These are phyloP conservation scores for Saccharomyces hybrid DNA, from an alignment of 1,139 yeast species.

Conservation along the genomic window DNA sequence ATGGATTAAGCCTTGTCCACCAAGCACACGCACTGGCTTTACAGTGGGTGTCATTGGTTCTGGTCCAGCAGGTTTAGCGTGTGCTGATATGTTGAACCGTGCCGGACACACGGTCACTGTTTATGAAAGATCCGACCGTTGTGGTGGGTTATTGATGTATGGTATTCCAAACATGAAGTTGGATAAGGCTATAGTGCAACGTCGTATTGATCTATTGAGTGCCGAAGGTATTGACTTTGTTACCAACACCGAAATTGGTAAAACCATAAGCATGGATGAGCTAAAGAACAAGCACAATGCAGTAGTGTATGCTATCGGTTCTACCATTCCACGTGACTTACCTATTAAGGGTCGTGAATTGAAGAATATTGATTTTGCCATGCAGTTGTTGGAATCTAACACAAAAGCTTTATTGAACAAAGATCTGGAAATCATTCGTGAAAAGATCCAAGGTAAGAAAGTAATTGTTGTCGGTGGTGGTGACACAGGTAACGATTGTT, in stretches of 20 bases:
- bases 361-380: conserved; percentile 86
- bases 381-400: conserved; percentile 83
- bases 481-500: conserved; percentile 98
- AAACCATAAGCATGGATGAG: conserved; percentile 64
- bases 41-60: conserved; percentile 85
- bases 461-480: conserved; percentile 99
- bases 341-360: conserved; percentile 89
- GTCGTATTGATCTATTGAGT: conserved; percentile 83
- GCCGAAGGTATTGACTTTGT: conserved; percentile 85
- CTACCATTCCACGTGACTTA: conserved; percentile 93
- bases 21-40: conserved; percentile 73
- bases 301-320: conserved; percentile 88
- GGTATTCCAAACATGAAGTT: conserved; percentile 99
- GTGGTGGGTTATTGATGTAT: conserved; percentile 96
- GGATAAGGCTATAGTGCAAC: conserved; percentile 84
- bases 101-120: conserved; percentile 92
- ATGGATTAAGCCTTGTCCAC: conserved; percentile 86
- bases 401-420: conserved; percentile 84
- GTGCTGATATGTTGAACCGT: conserved; percentile 92
- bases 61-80: conserved; percentile 94
- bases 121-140: conserved; percentile 88
- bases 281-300: conserved; percentile 65
- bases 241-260: conserved; percentile 74
- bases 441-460: conserved; percentile 69
- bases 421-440: conserved; percentile 67